Base-by-base conservation (phyloP, 83 land plant species). In the Thuja plicata region DNA sequence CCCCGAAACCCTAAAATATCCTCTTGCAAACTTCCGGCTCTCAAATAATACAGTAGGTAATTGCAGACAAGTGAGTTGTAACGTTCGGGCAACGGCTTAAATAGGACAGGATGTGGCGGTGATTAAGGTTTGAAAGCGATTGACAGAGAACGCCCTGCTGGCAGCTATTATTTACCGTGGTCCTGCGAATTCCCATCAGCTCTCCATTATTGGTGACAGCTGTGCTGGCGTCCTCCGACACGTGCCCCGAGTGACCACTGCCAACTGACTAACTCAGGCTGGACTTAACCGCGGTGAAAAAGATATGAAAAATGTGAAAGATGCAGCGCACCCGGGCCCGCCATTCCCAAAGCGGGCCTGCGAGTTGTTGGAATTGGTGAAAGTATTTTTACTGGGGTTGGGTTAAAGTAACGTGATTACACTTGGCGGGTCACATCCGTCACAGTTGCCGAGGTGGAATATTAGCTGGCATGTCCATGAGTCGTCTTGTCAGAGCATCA, bases 151-250 rank as follows among this genome's bases (percentile, higher is more conserved):
- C 50, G 52, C 30, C 84, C 84, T 81, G 52, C 84, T 81, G 50
- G 84, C 84, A 81, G 38, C 45, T 81, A 81, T 81, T 81, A 43
- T 43, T 81, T 81, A 81, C 84, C 50, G 84, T 43, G 84, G 30
- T 81, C 32, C 84, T 81, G 52, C 50, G 45, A 43, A 19, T 16
- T 40, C 46, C 81, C 21, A 34, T 37, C 81, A 37, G 43, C 40
- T 12, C 84, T 80, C 50, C 84, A 81, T 81, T 38, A 81, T 81
- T 81, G 84, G 52, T 19, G 52, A 81, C 84, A 43, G 84, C 84
- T 81, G 41, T 38, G 4, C 0, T 3, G 12, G 48, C 50, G 32
- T 24, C 12, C 8, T 5, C 24, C 15, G 27, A 81, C 48, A 81
- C 45, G 32, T 70, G 74, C n/a, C 74, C 32, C 74, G 74, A 24